Evolutionary conservation across 2,329 filamentous ascomycete genomes (phyloP), one percentile per base, ranked within the genome.

Genomic region (Sphaerulina vaccinii): DNA sequence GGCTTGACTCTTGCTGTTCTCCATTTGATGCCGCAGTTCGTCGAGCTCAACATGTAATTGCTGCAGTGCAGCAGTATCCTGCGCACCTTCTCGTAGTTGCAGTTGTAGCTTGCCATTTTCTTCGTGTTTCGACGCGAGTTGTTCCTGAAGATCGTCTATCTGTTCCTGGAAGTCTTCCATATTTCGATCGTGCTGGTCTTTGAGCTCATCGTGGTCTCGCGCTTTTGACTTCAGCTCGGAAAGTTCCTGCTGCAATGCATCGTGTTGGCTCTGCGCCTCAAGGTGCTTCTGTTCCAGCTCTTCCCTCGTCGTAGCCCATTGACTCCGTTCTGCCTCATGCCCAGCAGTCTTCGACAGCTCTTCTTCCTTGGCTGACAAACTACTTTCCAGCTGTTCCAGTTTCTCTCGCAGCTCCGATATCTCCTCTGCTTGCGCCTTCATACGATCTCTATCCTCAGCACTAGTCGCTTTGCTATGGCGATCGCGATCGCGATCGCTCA

Each of bases 391-490:
- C 11, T 76, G 74, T 29, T 85, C 82, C 7, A 96, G 71, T 70
- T 87, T 92, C 52, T 84, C 83, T 57, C 87, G 83, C 57, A 97
- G 71, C 19, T 88, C 83, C 33, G 81, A 79, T 6, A 96, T 80
- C 69, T 95, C 88, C 1, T 78, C 75, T 69, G 95, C 86, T 56
- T 90, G 89, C n/a, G 93, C 88, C 39, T 87, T 79, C 33, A 95
- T 81, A 66, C 85, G 88, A 68, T 85, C 63, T 35, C 52, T 84
- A 59, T 91, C 85, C 52, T 79, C 77, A 75, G 56, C 58, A 19
- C 51, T 61, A 19, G 27, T 39, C 44, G 86, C 60, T 9, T 51
- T 46, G 22, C 58, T 54, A 35, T 45, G 48, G 27, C 55, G 33
- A 24, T 51, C 43, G 22, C 58, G 52, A 35, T 45, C 48, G 27